Evolutionary conservation across 2,329 filamentous ascomycete species (phyloP), one percentile per base, ranked within the genome.

Genomic region (Grosmannia penicillata): DNA sequence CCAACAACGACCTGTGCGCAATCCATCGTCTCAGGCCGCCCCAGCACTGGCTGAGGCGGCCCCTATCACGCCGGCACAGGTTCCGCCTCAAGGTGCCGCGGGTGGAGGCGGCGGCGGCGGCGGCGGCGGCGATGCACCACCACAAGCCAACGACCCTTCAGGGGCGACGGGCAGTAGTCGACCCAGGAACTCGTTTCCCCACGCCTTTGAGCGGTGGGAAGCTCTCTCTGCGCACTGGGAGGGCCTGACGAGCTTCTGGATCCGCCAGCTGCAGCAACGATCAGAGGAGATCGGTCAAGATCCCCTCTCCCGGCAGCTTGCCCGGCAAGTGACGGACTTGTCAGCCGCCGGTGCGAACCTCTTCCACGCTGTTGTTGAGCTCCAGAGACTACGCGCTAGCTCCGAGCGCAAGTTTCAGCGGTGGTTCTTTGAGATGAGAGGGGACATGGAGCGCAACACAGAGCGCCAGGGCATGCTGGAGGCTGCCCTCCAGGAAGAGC

Each of bases 201-300:
- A 96, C 58, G 91, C 91, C 0, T 98, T 98, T 52, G 89, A 98
- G 58, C 74, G 91, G 43, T 98, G 91, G 91, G 91, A 98, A 56
- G 89, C 84, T 0, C 62, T 98, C 3, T 98, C 91, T 0, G 93
- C 91, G 6, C 89, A 96, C 50, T 98, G 91, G 91, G 91, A 98
- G 56, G 91, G 91, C 5, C 68, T 98, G 42, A 96, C 91, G 0
- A 89, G 85, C 42, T 96, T 94, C 60, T 98, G 91, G 89, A 91
- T 98, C 47, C 81, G 85, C 33, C 78, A 86, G 48, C 66, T 98
- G 8, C 84, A 98, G 58, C 78, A 91, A 54, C 94, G 94, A 53
- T 81, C 82, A 22, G 78, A 86, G 38, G 86, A 94, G 47, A 72
- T 94, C 28, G 78, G 81, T 46, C 70, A 78, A 11, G 83, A 93